phyloP scores from a whole-genome alignment of 2,329 filamentous ascomycete genomes.

The Aspergillus fumigatiaffinis region DNA sequence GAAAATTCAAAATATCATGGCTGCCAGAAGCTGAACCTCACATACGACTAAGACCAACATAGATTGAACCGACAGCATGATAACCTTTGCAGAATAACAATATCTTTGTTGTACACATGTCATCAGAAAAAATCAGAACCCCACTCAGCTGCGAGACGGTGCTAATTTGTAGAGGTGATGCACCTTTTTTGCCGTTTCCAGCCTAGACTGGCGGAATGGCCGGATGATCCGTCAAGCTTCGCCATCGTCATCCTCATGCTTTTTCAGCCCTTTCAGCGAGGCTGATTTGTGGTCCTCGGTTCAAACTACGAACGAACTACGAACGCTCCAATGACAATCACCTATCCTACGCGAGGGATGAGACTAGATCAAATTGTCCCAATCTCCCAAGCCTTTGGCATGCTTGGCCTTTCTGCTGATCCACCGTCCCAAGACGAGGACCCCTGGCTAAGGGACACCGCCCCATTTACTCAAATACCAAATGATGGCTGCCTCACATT shows the following conservation, averaged over 20 bases:
- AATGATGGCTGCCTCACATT: not conserved
- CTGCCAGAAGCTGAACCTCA: not conserved
- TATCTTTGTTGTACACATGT: not conserved
- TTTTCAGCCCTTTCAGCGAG: not conserved
- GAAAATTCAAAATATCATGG: not conserved
- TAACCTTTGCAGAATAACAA: not conserved
- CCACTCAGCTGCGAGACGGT: not conserved
- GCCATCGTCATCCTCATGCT: not conserved
- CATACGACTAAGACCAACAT: not conserved
- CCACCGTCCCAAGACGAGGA: not conserved
- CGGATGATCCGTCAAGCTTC: not conserved
- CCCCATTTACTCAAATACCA: not conserved
- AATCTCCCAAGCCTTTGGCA: not conserved
- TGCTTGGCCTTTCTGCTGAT: not conserved
- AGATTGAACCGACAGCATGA: not conserved
- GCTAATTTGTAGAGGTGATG: not conserved
- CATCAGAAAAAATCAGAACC: not conserved
- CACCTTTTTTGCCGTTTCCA: not conserved
- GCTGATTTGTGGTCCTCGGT: not conserved
- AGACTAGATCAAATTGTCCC: not conserved
- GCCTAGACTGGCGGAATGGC: not conserved
- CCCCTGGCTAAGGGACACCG: not conserved
- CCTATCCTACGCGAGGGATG: not conserved
- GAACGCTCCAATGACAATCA: not conserved
- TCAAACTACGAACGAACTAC: not conserved